Percentiles rank a stretch among this genome's conserved stretches.
Conservation (phyloP, 768 basidiomycete species). For the Asterophora parasitica region DNA sequence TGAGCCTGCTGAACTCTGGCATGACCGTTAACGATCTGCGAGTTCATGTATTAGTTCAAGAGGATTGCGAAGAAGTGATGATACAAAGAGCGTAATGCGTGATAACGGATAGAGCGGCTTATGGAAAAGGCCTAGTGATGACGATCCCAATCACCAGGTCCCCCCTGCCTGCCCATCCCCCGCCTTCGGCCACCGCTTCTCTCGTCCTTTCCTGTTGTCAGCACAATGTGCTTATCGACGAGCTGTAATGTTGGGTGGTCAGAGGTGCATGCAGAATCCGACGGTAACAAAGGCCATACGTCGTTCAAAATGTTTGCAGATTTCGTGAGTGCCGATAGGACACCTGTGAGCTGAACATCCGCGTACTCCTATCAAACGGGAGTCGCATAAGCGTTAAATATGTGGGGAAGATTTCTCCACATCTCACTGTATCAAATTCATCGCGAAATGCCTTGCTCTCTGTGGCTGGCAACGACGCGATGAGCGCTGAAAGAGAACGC, state of each 20-base stretch:
- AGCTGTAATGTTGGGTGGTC: slow-evolving; percentile 35
- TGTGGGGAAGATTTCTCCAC: not conserved
- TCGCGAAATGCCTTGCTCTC: slow-evolving; percentile 78
- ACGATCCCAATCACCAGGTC: slow-evolving; percentile 51
- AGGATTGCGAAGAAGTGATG: not conserved
- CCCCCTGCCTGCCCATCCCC: slow-evolving; percentile 42
- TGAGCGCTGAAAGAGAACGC: slow-evolving; percentile 78
- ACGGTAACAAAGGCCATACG: slow-evolving; percentile 41
- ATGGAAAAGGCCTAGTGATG: slow-evolving; percentile 41
- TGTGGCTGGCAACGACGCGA: slow-evolving; percentile 85
- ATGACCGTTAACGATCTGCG: no score
- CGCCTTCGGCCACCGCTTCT: slow-evolving; percentile 50
- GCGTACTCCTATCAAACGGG: slow-evolving; percentile 72
- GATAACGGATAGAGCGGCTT: not conserved
- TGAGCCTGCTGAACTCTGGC: no score
- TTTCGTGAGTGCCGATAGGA: slow-evolving; percentile 85
- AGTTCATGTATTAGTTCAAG: not conserved
- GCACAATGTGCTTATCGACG: slow-evolving; percentile 75
- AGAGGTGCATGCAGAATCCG: slow-evolving; percentile 1
- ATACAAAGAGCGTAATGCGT: slow-evolving; percentile 6
- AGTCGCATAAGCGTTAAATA: not conserved
- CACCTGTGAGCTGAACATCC: slow-evolving; percentile 90
- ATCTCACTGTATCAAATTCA: slow-evolving; percentile 78
- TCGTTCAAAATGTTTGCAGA: slow-evolving; percentile 85
- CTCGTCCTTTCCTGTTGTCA: slow-evolving; percentile 53